phyloP scores from a whole-genome alignment of 768 basidiomycete genomes.

The Lactarius tabidus region DNA sequence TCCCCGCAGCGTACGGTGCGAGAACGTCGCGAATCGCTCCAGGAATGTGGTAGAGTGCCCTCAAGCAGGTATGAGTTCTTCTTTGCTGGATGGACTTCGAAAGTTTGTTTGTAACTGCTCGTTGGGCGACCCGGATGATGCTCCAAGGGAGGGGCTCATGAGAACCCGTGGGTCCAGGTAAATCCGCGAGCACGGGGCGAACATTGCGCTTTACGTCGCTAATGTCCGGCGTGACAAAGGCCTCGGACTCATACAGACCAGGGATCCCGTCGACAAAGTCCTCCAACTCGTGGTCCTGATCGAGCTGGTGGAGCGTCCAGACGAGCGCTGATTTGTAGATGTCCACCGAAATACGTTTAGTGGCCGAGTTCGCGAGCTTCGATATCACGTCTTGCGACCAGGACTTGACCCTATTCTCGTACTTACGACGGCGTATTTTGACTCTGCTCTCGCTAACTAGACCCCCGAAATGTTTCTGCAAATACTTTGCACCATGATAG shows the following conservation, averaged over 20 bases:
- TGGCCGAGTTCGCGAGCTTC: not conserved
- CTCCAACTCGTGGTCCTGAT: not conserved
- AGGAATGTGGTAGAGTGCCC: not conserved
- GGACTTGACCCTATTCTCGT: not conserved
- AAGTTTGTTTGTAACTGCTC: not conserved
- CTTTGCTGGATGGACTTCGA: not conserved
- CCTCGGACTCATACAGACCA: not conserved
- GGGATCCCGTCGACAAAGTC: not conserved
- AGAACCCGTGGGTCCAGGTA: slow-evolving; percentile 1
- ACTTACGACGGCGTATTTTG: not conserved
- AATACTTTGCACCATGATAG: not conserved
- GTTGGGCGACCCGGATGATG: not conserved
- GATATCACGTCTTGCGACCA: not conserved
- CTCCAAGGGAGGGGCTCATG: not conserved
- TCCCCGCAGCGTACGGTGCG: not conserved
- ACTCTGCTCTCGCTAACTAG: not conserved
- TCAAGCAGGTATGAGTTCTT: not conserved
- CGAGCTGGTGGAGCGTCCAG: not conserved
- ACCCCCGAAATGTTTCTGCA: not conserved
- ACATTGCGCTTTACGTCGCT: not conserved
- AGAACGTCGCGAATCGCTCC: not conserved
- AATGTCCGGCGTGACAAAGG: not conserved
- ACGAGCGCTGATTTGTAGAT: not conserved
- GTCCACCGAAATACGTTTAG: not conserved
- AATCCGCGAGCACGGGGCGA: not conserved